Percentiles rank a stretch among this genome's conserved stretches.
Evolutionary conservation across 768 basidiomycete genomes (phyloP).

Genomic region (Boletus eberwhitei): DNA sequence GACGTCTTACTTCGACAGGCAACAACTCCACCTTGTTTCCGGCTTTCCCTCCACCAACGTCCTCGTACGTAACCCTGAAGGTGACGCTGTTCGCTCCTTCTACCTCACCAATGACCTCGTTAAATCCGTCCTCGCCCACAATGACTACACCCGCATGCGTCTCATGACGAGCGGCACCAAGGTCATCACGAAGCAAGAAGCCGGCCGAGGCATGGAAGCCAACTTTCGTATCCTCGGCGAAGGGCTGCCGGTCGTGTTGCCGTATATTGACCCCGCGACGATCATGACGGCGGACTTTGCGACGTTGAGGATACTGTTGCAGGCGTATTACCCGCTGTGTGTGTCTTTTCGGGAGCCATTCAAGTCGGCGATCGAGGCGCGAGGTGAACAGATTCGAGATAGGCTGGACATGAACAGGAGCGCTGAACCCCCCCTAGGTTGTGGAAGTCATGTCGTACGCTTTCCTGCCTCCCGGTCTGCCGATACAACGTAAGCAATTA

Average conservation of each 20-base stretch:
- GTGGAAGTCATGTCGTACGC: conserved; percentile 71
- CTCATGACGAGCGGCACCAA: conserved; percentile 94
- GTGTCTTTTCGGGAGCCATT: conserved; percentile 62
- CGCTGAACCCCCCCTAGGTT: conserved; percentile 35
- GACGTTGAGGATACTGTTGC: conserved; percentile 64
- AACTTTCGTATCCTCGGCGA: conserved; percentile 81
- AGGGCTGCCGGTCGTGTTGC: conserved; percentile 80
- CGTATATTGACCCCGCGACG: conserved; percentile 63
- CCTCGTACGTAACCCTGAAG: conserved; percentile 82
- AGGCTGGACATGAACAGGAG: neutral
- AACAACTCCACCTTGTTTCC: conserved; percentile 64
- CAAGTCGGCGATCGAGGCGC: conserved; percentile 45
- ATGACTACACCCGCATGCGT: conserved; percentile 81
- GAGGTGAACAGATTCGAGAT: conserved; percentile 52
- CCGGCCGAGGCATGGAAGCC: conserved; percentile 52
- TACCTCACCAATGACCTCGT: conserved; percentile 88
- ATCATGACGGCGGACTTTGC: conserved; percentile 58
- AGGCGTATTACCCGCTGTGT: conserved; percentile 77
- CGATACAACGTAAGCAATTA: conserved; percentile 49
- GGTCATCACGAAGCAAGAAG: conserved; percentile 87
- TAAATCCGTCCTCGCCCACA: conserved; percentile 73
- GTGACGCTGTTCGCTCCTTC: conserved; percentile 70
- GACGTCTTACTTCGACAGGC: conserved; percentile 38
- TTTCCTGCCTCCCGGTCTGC: conserved; percentile 55
- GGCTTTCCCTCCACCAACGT: conserved; percentile 74